Conservation (phyloP, 2,329 filamentous ascomycete genomes). For the Arthrobotrys iridis region DNA sequence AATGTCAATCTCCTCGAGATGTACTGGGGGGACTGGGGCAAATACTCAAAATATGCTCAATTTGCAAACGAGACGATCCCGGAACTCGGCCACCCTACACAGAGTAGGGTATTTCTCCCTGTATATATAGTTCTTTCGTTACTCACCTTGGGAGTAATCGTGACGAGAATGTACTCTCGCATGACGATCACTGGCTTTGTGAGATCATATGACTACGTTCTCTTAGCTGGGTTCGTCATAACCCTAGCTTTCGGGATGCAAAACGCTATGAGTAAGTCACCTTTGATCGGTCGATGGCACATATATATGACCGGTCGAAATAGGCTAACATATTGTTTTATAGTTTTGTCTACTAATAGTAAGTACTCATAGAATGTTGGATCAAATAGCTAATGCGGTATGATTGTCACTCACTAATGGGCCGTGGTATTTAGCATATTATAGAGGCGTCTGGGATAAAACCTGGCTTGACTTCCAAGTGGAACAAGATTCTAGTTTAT, state of each 20-base stretch:
- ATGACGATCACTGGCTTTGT: conserved; percentile 25
- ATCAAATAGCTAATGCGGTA: neutral
- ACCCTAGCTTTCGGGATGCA: conserved; percentile 32
- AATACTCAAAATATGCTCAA: neutral
- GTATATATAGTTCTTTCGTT: conserved; percentile 22
- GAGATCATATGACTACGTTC: conserved; percentile 32
- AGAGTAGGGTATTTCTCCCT: conserved; percentile 10
- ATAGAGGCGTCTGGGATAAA: conserved; percentile 34
- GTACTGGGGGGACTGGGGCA: conserved; percentile 19
- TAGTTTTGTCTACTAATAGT: conserved; percentile 27
- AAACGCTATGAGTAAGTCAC: conserved; percentile 35
- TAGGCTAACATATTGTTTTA: neutral
- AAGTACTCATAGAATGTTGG: too few relatives aligned
- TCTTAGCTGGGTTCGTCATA: conserved; percentile 13
- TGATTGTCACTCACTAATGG: too few relatives aligned
- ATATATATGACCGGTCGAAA: neutral
- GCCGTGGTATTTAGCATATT: conserved; percentile 24
- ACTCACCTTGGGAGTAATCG: conserved; percentile 10
- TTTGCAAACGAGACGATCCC: conserved; percentile 36
- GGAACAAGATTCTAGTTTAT: conserved; percentile 30
- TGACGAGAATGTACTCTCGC: conserved; percentile 22
- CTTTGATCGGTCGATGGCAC: neutral
- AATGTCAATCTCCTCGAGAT: conserved; percentile 27
- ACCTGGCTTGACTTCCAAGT: conserved; percentile 32
- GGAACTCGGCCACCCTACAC: conserved; percentile 26